Conservation (phyloP, 1,284 basidiomycete genomes). For the Malassezia sympodialis region DNA sequence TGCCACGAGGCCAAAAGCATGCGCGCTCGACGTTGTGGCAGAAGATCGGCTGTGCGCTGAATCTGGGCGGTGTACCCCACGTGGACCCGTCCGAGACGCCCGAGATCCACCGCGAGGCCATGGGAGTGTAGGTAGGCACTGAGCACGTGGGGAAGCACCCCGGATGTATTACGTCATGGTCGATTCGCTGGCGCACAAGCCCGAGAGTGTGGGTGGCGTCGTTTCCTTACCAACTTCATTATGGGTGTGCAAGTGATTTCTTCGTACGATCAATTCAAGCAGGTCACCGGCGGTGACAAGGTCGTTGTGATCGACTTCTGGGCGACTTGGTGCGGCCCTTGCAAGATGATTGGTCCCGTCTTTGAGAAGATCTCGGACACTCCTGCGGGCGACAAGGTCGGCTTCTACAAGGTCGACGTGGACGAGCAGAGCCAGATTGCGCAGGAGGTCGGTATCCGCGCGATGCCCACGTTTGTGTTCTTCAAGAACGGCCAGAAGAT, state of each 20-base stretch:
- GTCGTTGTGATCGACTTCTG: slow-evolving; percentile 46
- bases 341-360: slow-evolving; percentile 66
- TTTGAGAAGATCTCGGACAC: slow-evolving; percentile 60
- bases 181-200: slow-evolving; percentile 1
- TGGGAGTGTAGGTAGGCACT: slow-evolving; percentile 19
- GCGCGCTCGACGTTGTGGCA: slow-evolving; percentile 28
- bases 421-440: slow-evolving; percentile 50
- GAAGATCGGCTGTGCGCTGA: slow-evolving; percentile 22
- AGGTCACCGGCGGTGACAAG: slow-evolving; percentile 35
- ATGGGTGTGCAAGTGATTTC: slow-evolving; percentile 53
- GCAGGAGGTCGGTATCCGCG: slow-evolving; percentile 63
- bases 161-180: not conserved
- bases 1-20: slow-evolving; percentile 16
- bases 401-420: slow-evolving; percentile 64
- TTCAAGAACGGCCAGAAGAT: slow-evolving; percentile 63
- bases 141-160: not conserved
- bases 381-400: slow-evolving; percentile 50
- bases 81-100: slow-evolving; percentile 29
- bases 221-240: not conserved
- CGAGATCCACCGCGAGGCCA: slow-evolving; percentile 25
- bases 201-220: not conserved
- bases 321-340: slow-evolving; percentile 51
- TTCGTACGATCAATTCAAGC: slow-evolving; percentile 56
- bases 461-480: slow-evolving; percentile 69
- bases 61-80: slow-evolving; percentile 26